Evolutionary conservation across 2,329 filamentous ascomycete genomes (phyloP), one percentile per base, ranked within the genome.

Genomic region (Cercospora zeae-maydis): DNA sequence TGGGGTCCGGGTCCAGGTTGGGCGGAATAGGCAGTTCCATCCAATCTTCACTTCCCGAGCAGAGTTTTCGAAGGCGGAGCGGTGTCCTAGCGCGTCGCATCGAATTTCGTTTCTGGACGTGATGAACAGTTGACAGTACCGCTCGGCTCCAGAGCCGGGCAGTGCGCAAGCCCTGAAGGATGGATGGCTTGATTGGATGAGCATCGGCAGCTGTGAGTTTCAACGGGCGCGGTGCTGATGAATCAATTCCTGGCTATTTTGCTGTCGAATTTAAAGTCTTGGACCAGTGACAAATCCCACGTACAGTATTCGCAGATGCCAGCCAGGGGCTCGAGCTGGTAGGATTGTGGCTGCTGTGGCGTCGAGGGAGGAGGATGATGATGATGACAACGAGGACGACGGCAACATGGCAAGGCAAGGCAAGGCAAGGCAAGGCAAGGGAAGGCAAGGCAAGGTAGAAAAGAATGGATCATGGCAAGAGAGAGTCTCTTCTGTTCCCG

Each of bases 271-370:
- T 53, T 53, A 34, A 33, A 13, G 49, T 53, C 49, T 10, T 34
- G 49, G 49, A 34, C 49, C 49, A 53, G 49, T 53, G 49, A 53
- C 49, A 53, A 53, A 53, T 53, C 14, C 30, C 49, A n/a, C 31
- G 1, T 16, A n/a, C n/a, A n/a, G n/a, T n/a, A 31, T 53, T 33
- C 14, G 31, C 14, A 16, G 27, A 31, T 34, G 49, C 49, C 30
- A 53, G 49, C 49, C 30, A 53, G 49, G 27, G 31, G 49, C 27
- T 27, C 24, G 24, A n/a, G n/a, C n/a, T 27, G 27, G 19, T 27
- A 34, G 49, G 42, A 47, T 47, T 34, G 49, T 53, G 49, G 49
- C 49, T 31, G 24, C 16, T 16, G 49, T 24, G 16, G n/a, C n/a
- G n/a, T n/a, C n/a, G n/a, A n/a, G n/a, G n/a, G n/a, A n/a, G n/a